These are phyloP conservation scores for Candida maesae DNA, from an alignment of 805 yeast species.

Conservation along the genomic window DNA sequence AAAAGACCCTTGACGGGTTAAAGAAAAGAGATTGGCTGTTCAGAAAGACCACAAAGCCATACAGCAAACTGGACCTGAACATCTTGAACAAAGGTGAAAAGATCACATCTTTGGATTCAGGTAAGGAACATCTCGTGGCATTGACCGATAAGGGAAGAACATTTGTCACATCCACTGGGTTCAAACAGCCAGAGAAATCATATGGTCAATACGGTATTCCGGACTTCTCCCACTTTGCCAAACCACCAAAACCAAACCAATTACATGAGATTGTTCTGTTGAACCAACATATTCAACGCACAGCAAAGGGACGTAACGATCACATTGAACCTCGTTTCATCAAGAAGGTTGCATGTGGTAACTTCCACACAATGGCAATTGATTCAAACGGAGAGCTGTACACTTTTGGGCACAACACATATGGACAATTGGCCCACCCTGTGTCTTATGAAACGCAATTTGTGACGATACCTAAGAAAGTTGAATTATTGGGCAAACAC, in stretches of 20 bases:
- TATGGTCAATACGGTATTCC: conserved; percentile 89
- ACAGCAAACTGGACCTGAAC: conserved; percentile 5
- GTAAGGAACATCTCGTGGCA: conserved; percentile 59
- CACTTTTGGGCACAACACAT: conserved; percentile 81
- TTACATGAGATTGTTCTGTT: conserved; percentile 55
- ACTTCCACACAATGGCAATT: conserved; percentile 65
- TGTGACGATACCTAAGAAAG: conserved; percentile 63
- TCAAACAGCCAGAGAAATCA: conserved; percentile 30
- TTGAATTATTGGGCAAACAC: conserved; percentile 39
- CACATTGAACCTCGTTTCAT: conserved; percentile 41
- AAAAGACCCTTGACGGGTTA: conserved; percentile 9
- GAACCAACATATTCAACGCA: conserved; percentile 34
- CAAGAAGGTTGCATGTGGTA: conserved; percentile 66
- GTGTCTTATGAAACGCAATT: conserved; percentile 63
- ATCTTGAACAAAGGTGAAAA: conserved; percentile 41
- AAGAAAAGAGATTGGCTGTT: conserved; percentile 16
- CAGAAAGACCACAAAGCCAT: conserved; percentile 8
- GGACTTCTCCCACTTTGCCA: conserved; percentile 57
- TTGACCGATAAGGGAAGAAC: conserved; percentile 10
- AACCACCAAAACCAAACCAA: conserved; percentile 44
- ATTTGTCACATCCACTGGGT: conserved; percentile 48
- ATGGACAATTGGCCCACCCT: conserved; percentile 80
- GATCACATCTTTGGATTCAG: conserved; percentile 49
- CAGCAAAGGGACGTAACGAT: conserved; percentile 26
- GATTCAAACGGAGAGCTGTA: conserved; percentile 67